A percentile compares a stretch with the other conserved stretches of the same genome.
Conservation (phyloP, 2,329 filamentous ascomycete species). For the Cryphonectria japonica region DNA sequence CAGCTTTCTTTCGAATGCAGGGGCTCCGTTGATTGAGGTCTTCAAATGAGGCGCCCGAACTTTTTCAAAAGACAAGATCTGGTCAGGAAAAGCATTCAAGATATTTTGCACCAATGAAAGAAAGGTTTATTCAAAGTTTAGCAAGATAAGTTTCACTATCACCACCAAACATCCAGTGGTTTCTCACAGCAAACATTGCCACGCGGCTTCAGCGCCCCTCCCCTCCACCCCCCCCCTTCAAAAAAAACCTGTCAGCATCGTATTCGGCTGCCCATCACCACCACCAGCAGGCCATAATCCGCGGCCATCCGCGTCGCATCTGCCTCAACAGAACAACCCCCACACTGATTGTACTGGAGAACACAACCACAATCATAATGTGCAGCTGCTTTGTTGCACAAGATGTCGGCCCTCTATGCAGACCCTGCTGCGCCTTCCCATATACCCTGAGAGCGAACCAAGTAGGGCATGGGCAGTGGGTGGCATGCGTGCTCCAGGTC, state of each 20-base stretch:
- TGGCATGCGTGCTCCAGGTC: no score
- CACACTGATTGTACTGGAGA: not conserved
- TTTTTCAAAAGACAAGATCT: not conserved
- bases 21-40: not conserved
- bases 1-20: not conserved
- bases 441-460: no score
- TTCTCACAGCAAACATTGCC: not conserved
- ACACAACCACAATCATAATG: no score
- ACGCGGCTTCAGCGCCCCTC: not conserved
- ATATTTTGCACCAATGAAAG: no score
- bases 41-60: not conserved
- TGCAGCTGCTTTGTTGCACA: not conserved
- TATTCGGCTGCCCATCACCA: not conserved
- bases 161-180: not conserved
- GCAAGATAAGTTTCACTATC: not conserved
- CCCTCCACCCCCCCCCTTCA: not conserved
- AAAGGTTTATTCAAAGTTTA: no score
- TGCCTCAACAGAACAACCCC: not conserved
- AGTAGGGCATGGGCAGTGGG: no score
- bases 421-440: not conserved
- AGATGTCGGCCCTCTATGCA: not conserved
- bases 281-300: not conserved
- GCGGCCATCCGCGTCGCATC: not conserved
- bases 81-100: no score
- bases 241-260: not conserved